phyloP scores from a whole-genome alignment of 257 asterid genomes.

The Solanum medicagineum region DNA sequence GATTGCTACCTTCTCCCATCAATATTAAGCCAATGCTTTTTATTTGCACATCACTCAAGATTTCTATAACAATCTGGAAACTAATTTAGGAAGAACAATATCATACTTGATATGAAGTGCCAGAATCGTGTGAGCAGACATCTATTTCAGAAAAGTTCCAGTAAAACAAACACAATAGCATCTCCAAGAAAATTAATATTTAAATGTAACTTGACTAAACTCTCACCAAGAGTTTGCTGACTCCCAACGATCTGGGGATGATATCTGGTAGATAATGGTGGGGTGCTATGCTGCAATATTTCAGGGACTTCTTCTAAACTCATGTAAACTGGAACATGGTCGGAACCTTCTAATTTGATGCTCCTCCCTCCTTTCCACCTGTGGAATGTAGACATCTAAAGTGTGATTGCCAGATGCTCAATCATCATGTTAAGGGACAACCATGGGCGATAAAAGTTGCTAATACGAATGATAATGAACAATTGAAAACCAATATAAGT shows the following conservation, averaged over 20 bases:
- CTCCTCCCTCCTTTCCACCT: slow-evolving; percentile 59
- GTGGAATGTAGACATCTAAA: neutral
- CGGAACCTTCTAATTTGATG: slow-evolving; percentile 86
- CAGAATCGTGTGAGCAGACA: neutral
- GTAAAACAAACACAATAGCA: neutral
- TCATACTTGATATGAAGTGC: neutral
- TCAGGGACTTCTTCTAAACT: slow-evolving; percentile 51
- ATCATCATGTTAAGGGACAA: neutral
- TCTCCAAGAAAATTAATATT: neutral
- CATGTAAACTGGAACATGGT: slow-evolving; percentile 81
- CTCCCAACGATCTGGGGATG: slow-evolving; percentile 80
- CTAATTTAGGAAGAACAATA: neutral
- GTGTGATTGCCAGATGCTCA: neutral
- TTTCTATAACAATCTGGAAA: neutral
- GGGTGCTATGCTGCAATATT: slow-evolving; percentile 57
- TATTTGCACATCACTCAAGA: neutral
- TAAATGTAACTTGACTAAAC: neutral
- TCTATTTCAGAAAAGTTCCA: neutral
- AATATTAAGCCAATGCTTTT: neutral
- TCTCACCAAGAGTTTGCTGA: slow-evolving; percentile 83
- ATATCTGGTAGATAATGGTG: slow-evolving; percentile 74
- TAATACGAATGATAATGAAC: neutral
- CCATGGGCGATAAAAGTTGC: neutral
- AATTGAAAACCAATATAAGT: neutral
- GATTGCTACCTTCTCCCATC: neutral